Conservation (phyloP, 768 basidiomycete genomes). For the Lactarius hatsudake region DNA sequence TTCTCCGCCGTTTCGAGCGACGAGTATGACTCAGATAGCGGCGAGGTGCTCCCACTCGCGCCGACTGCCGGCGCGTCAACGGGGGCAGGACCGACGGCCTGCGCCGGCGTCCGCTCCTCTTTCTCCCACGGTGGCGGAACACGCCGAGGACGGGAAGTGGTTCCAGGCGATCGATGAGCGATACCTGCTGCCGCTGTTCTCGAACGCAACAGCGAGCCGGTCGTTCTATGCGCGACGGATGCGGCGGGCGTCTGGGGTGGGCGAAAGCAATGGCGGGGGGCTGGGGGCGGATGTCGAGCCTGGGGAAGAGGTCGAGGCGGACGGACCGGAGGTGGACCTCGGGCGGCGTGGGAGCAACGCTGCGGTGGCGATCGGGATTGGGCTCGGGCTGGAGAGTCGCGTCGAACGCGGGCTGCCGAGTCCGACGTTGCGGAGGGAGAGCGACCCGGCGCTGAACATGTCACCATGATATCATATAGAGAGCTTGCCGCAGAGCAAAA, state of each 20-base stretch:
- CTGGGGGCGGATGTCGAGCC: background rate
- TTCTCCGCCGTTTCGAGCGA: slow-evolving; percentile 75
- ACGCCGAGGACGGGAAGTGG: slow-evolving; percentile 62
- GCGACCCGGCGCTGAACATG: slow-evolving; percentile 16
- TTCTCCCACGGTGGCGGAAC: slow-evolving; percentile 17
- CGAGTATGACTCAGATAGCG: slow-evolving; percentile 71
- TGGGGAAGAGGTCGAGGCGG: slow-evolving; percentile 24
- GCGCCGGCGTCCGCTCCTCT: slow-evolving; percentile 5
- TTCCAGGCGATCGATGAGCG: slow-evolving; percentile 95
- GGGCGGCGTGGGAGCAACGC: slow-evolving; percentile 39
- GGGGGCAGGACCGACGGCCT: background rate
- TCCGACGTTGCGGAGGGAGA: slow-evolving; percentile 27
- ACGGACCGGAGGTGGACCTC: slow-evolving; percentile 33
- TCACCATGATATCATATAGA: slow-evolving; percentile 11
- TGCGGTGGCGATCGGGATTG: slow-evolving; percentile 31
- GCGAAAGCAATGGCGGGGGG: background rate
- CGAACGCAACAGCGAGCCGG: slow-evolving; percentile 88
- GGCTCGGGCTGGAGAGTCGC: slow-evolving; percentile 31
- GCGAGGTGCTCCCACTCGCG: slow-evolving; percentile 77
- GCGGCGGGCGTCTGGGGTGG: slow-evolving; percentile 44
- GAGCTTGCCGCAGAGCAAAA: background rate
- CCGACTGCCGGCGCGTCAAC: slow-evolving; percentile 37
- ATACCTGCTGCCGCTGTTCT: slow-evolving; percentile 89
- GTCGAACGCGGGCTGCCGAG: slow-evolving; percentile 21
- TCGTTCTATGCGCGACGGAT: slow-evolving; percentile 81